Evolutionary conservation across 2,329 filamentous ascomycete species (phyloP), one percentile per base, ranked within the genome.

Genomic region (Sporothrix sp.): DNA sequence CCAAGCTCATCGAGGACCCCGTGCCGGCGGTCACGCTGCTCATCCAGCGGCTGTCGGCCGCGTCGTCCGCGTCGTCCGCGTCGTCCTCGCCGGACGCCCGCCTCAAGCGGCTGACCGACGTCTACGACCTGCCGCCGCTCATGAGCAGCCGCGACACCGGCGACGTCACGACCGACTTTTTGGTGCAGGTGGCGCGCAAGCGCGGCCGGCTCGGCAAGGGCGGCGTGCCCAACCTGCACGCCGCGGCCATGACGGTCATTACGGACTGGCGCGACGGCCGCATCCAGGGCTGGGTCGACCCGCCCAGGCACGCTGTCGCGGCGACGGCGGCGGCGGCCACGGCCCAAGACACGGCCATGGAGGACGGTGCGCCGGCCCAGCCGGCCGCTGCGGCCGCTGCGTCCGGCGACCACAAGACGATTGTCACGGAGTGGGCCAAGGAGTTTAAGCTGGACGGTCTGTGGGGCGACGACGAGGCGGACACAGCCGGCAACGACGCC

Each of bases 191-290:
- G 11, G 93, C 93, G 5, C 80, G 93, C 61, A 96, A 95, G 73
- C 79, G 93, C 54, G 93, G 93, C 48, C 76, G 93, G 52, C 74
- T 98, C 14, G 88, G 91, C 46, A 84, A 85, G 59, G 90, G 91
- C 18, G 93, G 93, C 55, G 77, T 97, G 14, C 93, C 93, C 38
- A 98, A 97, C 67, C 68, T 97, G 53, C 75, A 81, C 58, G 82
- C 85, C 49, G 91, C 93, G 7, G 93, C 91, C 56, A 91, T 93
- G 77, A 85, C 87, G 1, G 90, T 98, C 51, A 81, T 98, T 52
- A 93, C 82, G n/a, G 93, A 98, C 71, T 95, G 93, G 87, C 80
- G 93, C 59, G 91, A 97, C 65, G 91, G 90, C 23, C 81, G 93
- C 48, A 94, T 98, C 60, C 88, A 94, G 68, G 90, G 90, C 52